Conservation (phyloP, 495 filamentous ascomycete genomes). For the Saxispiralis lemnorum region DNA sequence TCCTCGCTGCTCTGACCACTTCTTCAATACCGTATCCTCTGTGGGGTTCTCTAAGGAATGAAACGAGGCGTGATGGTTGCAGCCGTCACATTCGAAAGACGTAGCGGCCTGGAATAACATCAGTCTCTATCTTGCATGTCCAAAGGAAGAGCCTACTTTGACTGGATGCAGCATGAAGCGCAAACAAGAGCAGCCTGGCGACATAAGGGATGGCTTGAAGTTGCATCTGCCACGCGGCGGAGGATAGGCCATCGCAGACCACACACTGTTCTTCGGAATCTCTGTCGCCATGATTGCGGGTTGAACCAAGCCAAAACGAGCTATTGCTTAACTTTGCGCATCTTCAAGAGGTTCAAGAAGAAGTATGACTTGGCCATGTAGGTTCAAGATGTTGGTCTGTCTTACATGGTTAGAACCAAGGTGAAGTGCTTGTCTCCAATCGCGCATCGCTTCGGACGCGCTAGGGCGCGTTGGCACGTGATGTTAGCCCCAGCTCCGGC, state of each 20-base stretch:
- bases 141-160: slow-evolving; percentile 22
- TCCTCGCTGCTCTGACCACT: slow-evolving; percentile 25
- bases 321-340: background rate
- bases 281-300: slow-evolving; percentile 3
- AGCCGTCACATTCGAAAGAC: slow-evolving; percentile 38
- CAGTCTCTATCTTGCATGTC: background rate
- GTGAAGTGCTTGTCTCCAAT: background rate
- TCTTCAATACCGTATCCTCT: slow-evolving; percentile 29
- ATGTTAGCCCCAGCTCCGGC: background rate
- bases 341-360: too few relatives aligned
- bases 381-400: too few relatives aligned
- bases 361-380: too few relatives aligned
- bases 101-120: slow-evolving; percentile 20
- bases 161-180: slow-evolving; percentile 42
- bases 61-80: slow-evolving; percentile 36
- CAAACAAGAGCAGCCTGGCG: slow-evolving; percentile 31
- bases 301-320: background rate
- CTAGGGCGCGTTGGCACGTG: too few relatives aligned
- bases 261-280: slow-evolving; percentile 17
- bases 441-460: background rate
- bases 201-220: slow-evolving; percentile 27
- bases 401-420: background rate
- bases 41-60: slow-evolving; percentile 33
- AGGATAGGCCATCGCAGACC: slow-evolving; percentile 23
- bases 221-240: slow-evolving; percentile 30